Evolutionary conservation across 805 yeast genomes (phyloP).

Genomic region (Cyberlindnera galapagoensis): DNA sequence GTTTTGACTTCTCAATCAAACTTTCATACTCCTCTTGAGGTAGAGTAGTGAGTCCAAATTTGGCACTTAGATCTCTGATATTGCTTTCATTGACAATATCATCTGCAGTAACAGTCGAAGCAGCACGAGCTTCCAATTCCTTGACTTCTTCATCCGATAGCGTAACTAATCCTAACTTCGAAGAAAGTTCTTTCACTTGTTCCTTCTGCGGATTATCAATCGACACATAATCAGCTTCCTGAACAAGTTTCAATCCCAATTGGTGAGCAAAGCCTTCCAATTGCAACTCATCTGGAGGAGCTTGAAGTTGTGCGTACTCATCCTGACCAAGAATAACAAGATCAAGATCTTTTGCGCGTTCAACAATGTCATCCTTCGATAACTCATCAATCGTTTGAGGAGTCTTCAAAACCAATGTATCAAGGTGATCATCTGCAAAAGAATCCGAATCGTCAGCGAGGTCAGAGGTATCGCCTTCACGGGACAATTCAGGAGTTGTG

Average conservation of each 20-base stretch:
- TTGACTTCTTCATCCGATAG: slow-evolving; percentile 8
- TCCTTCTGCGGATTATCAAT: slow-evolving; percentile 11
- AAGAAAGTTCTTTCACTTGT: slow-evolving; percentile 13
- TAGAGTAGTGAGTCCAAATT: slow-evolving; percentile 20
- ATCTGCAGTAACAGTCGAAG: slow-evolving; percentile 4
- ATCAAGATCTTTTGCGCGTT: slow-evolving; percentile 16
- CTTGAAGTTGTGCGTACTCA: slow-evolving; percentile 15
- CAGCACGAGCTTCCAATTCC: slow-evolving; percentile 4
- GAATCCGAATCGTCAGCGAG: slow-evolving; percentile 12
- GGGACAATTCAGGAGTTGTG: slow-evolving; percentile 3
- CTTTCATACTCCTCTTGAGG: slow-evolving; percentile 14
- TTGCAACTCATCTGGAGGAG: slow-evolving; percentile 1
- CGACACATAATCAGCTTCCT: slow-evolving; percentile 12
- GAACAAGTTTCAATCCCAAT: slow-evolving; percentile 21
- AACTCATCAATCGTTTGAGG: background rate
- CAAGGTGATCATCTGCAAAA: slow-evolving; percentile 11
- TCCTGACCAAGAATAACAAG: slow-evolving; percentile 23
- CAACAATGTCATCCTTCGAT: slow-evolving; percentile 7
- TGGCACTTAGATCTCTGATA: slow-evolving; percentile 9
- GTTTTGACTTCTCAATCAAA: slow-evolving; percentile 8
- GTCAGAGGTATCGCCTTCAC: slow-evolving; percentile 6
- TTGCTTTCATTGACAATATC: slow-evolving; percentile 9
- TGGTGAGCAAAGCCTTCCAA: slow-evolving; percentile 9
- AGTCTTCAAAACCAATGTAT: slow-evolving; percentile 11
- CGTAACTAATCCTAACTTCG: slow-evolving; percentile 14